These are phyloP conservation scores for Manihot esculenta DNA, from an alignment of 441 rosid species.

Conservation along the genomic window DNA sequence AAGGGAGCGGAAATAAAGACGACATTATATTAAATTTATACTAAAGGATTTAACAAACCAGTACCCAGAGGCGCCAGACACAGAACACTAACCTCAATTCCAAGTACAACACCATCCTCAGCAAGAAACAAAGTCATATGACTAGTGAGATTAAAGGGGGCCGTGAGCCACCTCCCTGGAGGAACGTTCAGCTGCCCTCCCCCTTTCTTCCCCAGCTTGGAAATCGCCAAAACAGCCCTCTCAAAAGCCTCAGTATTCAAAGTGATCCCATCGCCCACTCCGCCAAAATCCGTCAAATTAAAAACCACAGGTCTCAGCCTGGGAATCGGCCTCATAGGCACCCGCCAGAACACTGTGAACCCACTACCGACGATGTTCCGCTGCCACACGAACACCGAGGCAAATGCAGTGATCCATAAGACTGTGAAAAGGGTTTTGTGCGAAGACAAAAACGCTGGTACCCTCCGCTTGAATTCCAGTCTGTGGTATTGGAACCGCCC, in stretches of 20 bases:
- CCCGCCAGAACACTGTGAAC: conserved; percentile 40
- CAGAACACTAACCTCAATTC: conserved; percentile 54
- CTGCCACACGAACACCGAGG: conserved; percentile 81
- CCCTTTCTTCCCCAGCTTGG: conserved; percentile 65
- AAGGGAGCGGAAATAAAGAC: background rate
- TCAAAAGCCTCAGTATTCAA: conserved; percentile 87
- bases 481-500: conserved; percentile 52
- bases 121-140: conserved; percentile 91
- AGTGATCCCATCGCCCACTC: conserved; percentile 78
- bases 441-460: conserved; percentile 55
- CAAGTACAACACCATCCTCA: conserved; percentile 82
- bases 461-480: conserved; percentile 58
- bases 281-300: conserved; percentile 91
- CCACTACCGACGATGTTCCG: conserved; percentile 42
- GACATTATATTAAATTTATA: background rate
- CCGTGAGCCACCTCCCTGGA: conserved; percentile 89
- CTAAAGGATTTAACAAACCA: background rate
- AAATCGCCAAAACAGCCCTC: conserved; percentile 74
- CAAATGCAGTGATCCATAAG: conserved; percentile 82
- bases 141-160: conserved; percentile 95
- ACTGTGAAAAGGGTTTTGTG: conserved; percentile 70
- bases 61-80: background rate
- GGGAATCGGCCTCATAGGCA: conserved; percentile 46
- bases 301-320: conserved; percentile 57
- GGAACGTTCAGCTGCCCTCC: conserved; percentile 94